These are phyloP conservation scores for Ailanthus altissimus DNA, from an alignment of 345 rosid genomes.

Conservation along the genomic window DNA sequence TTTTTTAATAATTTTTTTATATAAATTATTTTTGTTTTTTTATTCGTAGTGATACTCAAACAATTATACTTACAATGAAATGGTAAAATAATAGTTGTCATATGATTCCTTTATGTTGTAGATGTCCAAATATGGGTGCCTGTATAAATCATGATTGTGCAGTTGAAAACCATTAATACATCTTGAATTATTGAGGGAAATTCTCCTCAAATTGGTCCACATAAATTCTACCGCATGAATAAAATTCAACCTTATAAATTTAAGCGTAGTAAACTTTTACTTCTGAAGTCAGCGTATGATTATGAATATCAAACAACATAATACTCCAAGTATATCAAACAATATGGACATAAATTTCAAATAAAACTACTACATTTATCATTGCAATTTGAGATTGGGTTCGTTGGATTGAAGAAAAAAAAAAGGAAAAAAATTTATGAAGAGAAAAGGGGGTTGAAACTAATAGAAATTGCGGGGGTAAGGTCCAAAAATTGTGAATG, in stretches of 20 bases:
- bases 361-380: neutral
- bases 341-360: neutral
- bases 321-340: neutral
- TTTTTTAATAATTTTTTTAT: neutral
- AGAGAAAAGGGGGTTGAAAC: neutral
- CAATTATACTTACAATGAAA: neutral
- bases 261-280: too few species aligned
- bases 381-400: neutral
- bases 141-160: neutral
- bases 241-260: too few species aligned
- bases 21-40: neutral
- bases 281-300: too few species aligned
- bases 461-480: constrained; percentile 14
- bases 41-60: too few species aligned
- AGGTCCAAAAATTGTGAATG: constrained; percentile 13
- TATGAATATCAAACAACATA: neutral
- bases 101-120: neutral
- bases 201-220: too few species aligned
- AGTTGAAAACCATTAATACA: neutral
- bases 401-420: neutral
- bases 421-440: neutral
- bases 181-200: too few species aligned
- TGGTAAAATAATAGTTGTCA: neutral
- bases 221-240: too few species aligned
- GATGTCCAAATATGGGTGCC: neutral